These are phyloP conservation scores for Saitozyma sp. DNA, from an alignment of 768 basidiomycete species.

Conservation along the genomic window DNA sequence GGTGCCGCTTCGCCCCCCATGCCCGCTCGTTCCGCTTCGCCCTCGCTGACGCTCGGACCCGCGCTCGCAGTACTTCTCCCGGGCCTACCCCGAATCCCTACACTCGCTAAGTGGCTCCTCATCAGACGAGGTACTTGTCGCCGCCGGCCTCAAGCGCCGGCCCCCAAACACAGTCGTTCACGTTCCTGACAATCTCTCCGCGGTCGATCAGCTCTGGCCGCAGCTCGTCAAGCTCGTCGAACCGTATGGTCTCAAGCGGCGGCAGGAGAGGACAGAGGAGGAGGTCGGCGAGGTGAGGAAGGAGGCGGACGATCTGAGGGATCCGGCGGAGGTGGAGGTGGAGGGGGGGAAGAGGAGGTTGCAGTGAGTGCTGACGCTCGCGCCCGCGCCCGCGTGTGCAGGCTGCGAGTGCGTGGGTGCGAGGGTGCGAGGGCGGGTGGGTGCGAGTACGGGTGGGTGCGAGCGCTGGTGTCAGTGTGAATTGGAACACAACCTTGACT, in stretches of 20 bases:
- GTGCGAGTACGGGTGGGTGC: too few relatives aligned
- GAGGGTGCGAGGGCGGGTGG: too few relatives aligned
- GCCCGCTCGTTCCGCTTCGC: too few relatives aligned
- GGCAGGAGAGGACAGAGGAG: constrained; percentile 18
- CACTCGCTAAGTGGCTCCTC: constrained; percentile 50
- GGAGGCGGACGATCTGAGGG: constrained; percentile 48
- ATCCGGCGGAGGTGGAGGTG: constrained; percentile 23
- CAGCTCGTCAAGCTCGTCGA: constrained; percentile 47
- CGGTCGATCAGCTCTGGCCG: constrained; percentile 52
- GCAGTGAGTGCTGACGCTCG: too few relatives aligned
- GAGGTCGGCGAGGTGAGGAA: constrained; percentile 35
- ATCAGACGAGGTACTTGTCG: constrained; percentile 53
- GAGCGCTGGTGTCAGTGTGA: too few relatives aligned
- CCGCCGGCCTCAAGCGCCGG: constrained; percentile 12
- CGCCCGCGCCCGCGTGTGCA: too few relatives aligned
- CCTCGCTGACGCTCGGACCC: too few relatives aligned
- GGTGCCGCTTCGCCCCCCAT: too few relatives aligned
- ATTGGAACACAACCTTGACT: too few relatives aligned
- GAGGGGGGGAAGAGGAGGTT: not conserved
- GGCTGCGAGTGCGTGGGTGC: too few relatives aligned
- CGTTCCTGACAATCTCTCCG: constrained; percentile 7
- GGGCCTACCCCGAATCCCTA: constrained; percentile 43
- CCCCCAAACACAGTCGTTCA: not conserved
- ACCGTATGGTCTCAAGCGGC: constrained; percentile 39
- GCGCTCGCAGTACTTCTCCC: constrained; percentile 43